Conservation (phyloP, 2,329 filamentous ascomycete genomes). For the Diaporthe helianthi region DNA sequence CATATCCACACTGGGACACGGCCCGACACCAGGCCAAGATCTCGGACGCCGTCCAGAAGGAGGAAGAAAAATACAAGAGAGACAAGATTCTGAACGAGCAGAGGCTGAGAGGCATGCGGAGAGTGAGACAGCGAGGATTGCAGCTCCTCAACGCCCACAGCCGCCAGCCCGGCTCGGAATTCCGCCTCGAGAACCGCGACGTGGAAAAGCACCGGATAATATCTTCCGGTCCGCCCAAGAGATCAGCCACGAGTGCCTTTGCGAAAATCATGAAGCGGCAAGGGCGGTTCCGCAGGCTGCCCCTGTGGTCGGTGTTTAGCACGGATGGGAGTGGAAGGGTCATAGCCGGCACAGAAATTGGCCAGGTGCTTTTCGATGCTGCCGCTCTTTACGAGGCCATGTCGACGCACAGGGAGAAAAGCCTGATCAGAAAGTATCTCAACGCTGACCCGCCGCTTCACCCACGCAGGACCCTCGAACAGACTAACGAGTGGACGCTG, state of each 20-base stretch:
- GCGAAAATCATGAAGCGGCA: constrained; percentile 34
- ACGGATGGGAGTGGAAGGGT: constrained; percentile 26
- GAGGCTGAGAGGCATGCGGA: constrained; percentile 22
- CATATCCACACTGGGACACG: constrained; percentile 52
- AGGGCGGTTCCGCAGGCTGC: constrained; percentile 23
- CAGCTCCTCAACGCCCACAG: constrained; percentile 32
- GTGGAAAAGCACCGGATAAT: neutral
- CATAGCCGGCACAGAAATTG: constrained; percentile 35
- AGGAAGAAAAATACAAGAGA: constrained; percentile 27
- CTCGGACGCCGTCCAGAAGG: constrained; percentile 28
- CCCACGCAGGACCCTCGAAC: constrained; percentile 54
- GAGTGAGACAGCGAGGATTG: constrained; percentile 29
- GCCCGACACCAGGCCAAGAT: constrained; percentile 35
- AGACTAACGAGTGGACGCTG: constrained; percentile 52
- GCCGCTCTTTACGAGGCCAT: constrained; percentile 48
- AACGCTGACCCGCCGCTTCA: constrained; percentile 47
- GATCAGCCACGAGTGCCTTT: constrained; percentile 30
- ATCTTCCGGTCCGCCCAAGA: neutral
- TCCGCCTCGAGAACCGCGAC: constrained; percentile 29
- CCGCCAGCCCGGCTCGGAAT: constrained; percentile 29
- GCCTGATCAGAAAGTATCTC: constrained; percentile 45
- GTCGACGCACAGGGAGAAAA: constrained; percentile 44
- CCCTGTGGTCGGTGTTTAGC: constrained; percentile 17
- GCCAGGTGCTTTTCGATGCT: constrained; percentile 43
- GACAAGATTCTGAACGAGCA: constrained; percentile 25